Conservation (phyloP, 1,284 basidiomycete species). For the Marasmius oreades region DNA sequence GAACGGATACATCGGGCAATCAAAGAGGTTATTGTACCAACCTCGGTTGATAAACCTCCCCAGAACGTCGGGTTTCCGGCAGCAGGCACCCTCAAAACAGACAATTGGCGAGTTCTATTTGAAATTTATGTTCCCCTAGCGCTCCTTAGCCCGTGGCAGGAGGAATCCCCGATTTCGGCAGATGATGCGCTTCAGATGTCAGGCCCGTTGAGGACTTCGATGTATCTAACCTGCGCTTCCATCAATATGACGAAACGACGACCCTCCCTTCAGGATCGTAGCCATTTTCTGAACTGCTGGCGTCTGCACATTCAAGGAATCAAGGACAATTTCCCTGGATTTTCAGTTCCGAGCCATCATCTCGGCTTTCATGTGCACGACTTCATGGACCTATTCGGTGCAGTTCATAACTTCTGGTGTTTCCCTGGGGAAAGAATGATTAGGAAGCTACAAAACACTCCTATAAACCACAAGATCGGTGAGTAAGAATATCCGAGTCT, state of each 20-base stretch:
- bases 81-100: slow-evolving; percentile 9
- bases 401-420: slow-evolving; percentile 5
- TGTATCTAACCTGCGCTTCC: slow-evolving; percentile 5
- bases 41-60: slow-evolving; percentile 6
- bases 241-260: slow-evolving; percentile 3
- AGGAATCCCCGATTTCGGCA: background rate
- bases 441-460: slow-evolving; percentile 4
- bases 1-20: background rate
- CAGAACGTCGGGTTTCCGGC: background rate
- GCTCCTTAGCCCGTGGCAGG: slow-evolving; percentile 5
- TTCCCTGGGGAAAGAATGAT: slow-evolving; percentile 7
- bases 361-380: slow-evolving; percentile 9
- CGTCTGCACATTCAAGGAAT: slow-evolving; percentile 6
- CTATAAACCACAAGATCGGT: slow-evolving; percentile 7
- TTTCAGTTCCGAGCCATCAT: slow-evolving; percentile 7
- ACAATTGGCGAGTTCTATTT: slow-evolving; percentile 7
- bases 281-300: background rate
- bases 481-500: background rate
- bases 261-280: background rate
- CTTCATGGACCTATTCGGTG: slow-evolving; percentile 5
- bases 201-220: slow-evolving; percentile 1
- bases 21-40: background rate
- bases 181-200: background rate
- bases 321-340: slow-evolving; percentile 8
- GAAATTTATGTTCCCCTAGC: slow-evolving; percentile 9